Conservation (phyloP, 257 asterid species). For the Solanum appendiculatum region DNA sequence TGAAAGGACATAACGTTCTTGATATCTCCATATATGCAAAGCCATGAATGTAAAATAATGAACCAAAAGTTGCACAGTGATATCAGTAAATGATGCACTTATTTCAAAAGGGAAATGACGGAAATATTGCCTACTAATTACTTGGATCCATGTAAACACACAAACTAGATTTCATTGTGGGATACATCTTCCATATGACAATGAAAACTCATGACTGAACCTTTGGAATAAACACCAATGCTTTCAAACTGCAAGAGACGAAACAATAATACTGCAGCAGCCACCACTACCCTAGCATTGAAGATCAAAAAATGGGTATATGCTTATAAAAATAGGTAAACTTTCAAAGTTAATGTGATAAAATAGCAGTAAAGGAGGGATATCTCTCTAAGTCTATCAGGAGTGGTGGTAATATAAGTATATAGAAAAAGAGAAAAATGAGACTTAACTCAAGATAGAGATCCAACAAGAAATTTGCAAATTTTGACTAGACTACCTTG, state of each 20-base stretch:
- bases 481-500: neutral
- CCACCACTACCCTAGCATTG: neutral
- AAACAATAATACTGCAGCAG: neutral
- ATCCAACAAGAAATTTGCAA: neutral
- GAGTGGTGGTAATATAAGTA: neutral
- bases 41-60: neutral
- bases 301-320: neutral
- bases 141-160: slow-evolving; percentile 77
- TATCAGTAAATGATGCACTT: neutral
- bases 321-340: neutral
- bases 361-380: neutral
- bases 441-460: neutral
- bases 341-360: neutral
- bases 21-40: neutral
- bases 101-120: neutral
- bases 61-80: neutral
- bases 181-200: slow-evolving; percentile 84
- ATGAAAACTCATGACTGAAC: slow-evolving; percentile 88
- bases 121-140: slow-evolving; percentile 51
- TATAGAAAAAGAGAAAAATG: neutral
- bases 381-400: neutral
- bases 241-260: slow-evolving; percentile 62
- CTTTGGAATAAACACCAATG: slow-evolving; percentile 79
- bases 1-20: neutral
- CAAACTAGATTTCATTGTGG: slow-evolving; percentile 90